Evolutionary conservation across 345 rosid genomes (phyloP).

Genomic region (Aethionema arabicum): DNA sequence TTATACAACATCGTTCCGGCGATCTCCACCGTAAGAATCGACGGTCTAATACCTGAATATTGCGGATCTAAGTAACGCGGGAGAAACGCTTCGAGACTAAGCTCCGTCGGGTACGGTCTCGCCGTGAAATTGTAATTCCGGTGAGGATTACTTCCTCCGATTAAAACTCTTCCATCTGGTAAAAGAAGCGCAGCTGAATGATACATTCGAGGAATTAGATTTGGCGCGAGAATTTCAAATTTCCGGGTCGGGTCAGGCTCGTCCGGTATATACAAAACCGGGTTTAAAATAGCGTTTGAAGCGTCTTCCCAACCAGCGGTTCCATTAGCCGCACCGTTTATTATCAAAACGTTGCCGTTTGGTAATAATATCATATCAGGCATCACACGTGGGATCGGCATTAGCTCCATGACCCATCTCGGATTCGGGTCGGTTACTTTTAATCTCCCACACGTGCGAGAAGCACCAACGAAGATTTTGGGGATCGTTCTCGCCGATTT

Average conservation of each 20-base stretch:
- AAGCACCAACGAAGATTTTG: slow-evolving; percentile 50
- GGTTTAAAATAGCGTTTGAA: slow-evolving; percentile 59
- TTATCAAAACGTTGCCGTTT: slow-evolving; percentile 54
- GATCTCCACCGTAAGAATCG: slow-evolving; percentile 54
- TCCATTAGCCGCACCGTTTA: slow-evolving; percentile 75
- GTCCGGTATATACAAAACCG: slow-evolving; percentile 58
- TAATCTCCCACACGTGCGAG: slow-evolving; percentile 66
- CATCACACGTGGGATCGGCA: slow-evolving; percentile 84
- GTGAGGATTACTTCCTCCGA: slow-evolving; percentile 93
- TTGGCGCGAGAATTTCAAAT: slow-evolving; percentile 53
- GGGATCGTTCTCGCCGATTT: slow-evolving; percentile 41
- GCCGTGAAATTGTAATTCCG: slow-evolving; percentile 61
- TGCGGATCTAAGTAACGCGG: slow-evolving; percentile 61
- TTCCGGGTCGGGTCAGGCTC: slow-evolving; percentile 44
- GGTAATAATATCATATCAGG: slow-evolving; percentile 68
- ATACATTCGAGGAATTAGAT: slow-evolving; percentile 65
- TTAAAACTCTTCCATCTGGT: slow-evolving; percentile 74
- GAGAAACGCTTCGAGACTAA: slow-evolving; percentile 74
- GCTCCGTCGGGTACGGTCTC: slow-evolving; percentile 61
- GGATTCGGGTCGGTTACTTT: slow-evolving; percentile 62
- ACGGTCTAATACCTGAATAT: slow-evolving; percentile 47
- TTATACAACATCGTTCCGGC: slow-evolving; percentile 41
- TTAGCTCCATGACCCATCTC: slow-evolving; percentile 67
- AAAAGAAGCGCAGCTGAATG: slow-evolving; percentile 68
- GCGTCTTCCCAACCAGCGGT: slow-evolving; percentile 88